These are phyloP conservation scores for Oropetium thomaeum DNA, from an alignment of 176 grass and related monocot genomes.

Conservation along the genomic window DNA sequence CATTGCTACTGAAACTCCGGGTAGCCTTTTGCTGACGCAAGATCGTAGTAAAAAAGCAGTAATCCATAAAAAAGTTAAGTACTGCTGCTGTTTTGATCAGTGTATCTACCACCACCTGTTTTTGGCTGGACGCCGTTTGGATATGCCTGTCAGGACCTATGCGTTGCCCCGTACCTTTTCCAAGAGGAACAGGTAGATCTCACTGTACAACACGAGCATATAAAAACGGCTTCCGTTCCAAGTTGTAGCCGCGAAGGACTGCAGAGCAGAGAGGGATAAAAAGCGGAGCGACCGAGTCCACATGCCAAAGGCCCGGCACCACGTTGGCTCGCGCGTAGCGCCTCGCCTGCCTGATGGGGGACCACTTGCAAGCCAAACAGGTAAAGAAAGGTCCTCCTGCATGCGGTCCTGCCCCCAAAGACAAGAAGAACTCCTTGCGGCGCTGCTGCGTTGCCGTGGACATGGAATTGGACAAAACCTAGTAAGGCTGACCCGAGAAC, in stretches of 20 bases:
- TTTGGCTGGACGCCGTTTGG: background rate
- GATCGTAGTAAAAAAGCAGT: background rate
- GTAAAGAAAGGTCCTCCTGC: background rate
- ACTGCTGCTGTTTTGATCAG: background rate
- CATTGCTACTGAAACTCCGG: background rate
- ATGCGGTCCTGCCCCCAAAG: too few species aligned
- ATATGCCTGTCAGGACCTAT: background rate
- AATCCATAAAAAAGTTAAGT: background rate
- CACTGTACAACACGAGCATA: background rate
- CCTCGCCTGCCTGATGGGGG: background rate
- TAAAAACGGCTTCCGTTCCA: background rate
- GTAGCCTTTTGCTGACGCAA: background rate
- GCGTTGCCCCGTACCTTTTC: background rate
- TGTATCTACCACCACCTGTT: background rate
- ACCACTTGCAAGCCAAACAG: background rate
- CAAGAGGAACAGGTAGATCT: background rate
- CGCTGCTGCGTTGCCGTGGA: background rate
- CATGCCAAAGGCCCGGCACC: background rate
- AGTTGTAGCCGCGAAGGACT: constrained; percentile 1
- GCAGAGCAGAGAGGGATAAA: background rate
- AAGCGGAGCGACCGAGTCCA: background rate
- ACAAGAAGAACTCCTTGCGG: background rate
- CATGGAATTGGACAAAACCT: too few species aligned
- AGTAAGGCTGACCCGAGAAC: background rate
- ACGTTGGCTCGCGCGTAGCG: background rate